Base-by-base conservation (phyloP, 2,329 filamentous ascomycete genomes). In the Hymenotorrendiella dingleyae region DNA sequence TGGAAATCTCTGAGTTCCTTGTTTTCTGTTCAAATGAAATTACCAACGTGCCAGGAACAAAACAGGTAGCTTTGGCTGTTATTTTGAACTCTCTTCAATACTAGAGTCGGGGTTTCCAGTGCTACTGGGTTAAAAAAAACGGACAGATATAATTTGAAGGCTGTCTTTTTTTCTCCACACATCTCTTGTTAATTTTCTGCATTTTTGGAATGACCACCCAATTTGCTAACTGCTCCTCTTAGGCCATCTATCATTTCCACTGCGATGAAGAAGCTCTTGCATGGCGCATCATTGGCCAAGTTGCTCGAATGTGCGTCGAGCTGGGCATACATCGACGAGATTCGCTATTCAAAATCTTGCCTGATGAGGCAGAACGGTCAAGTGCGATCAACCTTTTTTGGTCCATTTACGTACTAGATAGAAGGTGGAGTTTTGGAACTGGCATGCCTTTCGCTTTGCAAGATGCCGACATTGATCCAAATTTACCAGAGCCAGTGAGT, bases 341-440 rank as follows among this genome's bases (percentile, higher is more conserved):
- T 50, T 86, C 82, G 0, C 72, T 94, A 45, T 68, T 80, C 40
- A 78, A 76, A 45, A 70, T 72, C 14, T 86, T 91, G 35, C 65
- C 72, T 6, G 77, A 84, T 49, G 80, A 86, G 33, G 71, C 79
- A 30, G 84, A 89, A 48, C 76, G 86, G 36, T 70, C 73, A 37
- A 73, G 78, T 38, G 80, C 84, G 0, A 72, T 86, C 21, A 78
- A 82, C 37, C 77, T 86, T 11, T 94, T 94, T 62, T 96, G 87
- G 90, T 80, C 84, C 1, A 80, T 89, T 14, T 94, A 93, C 58
- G 82, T 89, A 4, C 70, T 95, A 28, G 90, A 95, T 60, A 74
- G 88, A 28, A 74, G 89, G 38, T 95, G 88, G 88, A 88, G 84
- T 50, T 87, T 95, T 54, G 86, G 84, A n/a, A 90, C 86, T 0